These are phyloP conservation scores for Tetrahymena thermophila DNA, from an alignment of 73 alveolate genomes.

Conservation along the genomic window DNA sequence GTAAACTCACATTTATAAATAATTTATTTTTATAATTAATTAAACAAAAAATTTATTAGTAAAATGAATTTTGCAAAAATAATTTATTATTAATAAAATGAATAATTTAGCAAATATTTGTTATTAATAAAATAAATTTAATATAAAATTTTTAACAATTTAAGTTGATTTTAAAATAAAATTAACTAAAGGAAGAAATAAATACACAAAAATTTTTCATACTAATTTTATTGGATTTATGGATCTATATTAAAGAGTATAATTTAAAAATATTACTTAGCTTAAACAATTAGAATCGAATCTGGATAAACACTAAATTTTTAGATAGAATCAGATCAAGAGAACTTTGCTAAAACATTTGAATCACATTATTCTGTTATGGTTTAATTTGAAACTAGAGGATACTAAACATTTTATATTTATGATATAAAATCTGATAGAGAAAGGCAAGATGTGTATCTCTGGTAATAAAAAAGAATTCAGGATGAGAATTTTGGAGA, in stretches of 20 bases:
- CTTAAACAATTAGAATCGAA: background rate
- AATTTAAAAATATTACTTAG: background rate
- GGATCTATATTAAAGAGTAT: no score
- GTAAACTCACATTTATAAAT: background rate
- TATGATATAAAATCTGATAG: background rate
- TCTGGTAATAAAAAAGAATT: background rate
- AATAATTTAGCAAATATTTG: no score
- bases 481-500: background rate
- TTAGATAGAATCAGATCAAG: background rate
- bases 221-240: no score
- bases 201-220: no score
- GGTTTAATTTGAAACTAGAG: background rate
- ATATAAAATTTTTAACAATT: no score
- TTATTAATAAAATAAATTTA: no score
- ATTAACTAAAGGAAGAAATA: no score
- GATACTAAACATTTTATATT: background rate
- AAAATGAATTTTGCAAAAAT: no score
- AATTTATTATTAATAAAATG: no score
- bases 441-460: background rate
- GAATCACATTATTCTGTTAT: background rate
- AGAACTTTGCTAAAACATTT: background rate
- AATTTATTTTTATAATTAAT: background rate
- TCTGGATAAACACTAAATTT: background rate
- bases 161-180: no score
- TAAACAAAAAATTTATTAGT: background rate